Evolutionary conservation across 78 protist species (phyloP).

Genomic region (Guillardia theta): DNA sequence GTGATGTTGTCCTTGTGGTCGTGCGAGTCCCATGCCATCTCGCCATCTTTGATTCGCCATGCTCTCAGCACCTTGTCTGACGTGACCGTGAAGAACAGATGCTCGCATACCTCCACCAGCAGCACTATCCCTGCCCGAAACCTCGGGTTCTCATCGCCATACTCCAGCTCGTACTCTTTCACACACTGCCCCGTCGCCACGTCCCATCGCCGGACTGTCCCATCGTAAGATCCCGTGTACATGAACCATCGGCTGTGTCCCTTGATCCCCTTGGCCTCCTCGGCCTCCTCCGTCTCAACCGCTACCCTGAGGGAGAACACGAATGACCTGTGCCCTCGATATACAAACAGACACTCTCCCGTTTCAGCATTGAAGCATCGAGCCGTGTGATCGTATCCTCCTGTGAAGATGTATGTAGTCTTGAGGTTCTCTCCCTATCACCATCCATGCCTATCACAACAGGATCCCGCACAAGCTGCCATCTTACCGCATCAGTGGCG

Average conservation of each 20-base stretch:
- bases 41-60: background rate
- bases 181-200: background rate
- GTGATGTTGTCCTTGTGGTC: background rate
- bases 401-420: conserved; percentile 6
- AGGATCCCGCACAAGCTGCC: background rate
- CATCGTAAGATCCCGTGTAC: background rate
- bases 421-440: background rate
- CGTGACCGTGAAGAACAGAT: background rate
- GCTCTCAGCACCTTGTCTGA: background rate
- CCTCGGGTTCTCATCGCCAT: background rate
- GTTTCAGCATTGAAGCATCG: background rate
- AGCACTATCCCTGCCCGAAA: background rate
- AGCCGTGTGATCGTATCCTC: background rate
- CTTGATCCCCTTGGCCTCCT: background rate
- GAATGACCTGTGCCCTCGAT: background rate
- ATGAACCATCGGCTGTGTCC: no score
- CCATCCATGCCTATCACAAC: background rate
- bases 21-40: background rate
- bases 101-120: background rate
- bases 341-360: background rate
- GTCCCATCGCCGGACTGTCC: conserved; percentile 17
- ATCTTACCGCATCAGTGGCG: background rate
- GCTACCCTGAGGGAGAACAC: background rate
- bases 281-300: background rate
- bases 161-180: background rate